Evolutionary conservation across 192 early-diverging fungal genomes (phyloP).

Genomic region (Endogone sp.): DNA sequence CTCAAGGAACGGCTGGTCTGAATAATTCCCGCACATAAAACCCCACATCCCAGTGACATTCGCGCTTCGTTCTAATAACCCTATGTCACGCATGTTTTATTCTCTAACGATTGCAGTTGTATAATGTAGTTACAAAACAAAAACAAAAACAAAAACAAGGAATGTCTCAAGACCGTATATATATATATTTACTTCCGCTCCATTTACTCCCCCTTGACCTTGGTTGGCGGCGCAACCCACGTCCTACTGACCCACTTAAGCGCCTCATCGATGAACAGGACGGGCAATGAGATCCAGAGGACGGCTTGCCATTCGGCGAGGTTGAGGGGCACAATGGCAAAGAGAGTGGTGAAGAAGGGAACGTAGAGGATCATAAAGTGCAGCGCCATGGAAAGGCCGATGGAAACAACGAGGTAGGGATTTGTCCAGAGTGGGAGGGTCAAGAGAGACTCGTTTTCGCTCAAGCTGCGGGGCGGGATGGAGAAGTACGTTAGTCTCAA

Average conservation of each 20-base stretch:
- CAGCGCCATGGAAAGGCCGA: conserved; percentile 85
- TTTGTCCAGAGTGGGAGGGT: conserved; percentile 92
- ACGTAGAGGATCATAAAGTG: conserved; percentile 98
- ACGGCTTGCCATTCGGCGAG: conserved; percentile 89
- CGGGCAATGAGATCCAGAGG: conserved; percentile 82
- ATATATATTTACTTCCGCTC: too few species aligned
- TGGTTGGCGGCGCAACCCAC: conserved; percentile 28
- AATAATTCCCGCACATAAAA: too few species aligned
- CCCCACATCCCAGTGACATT: too few species aligned
- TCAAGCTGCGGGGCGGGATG: conserved; percentile 44
- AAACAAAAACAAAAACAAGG: too few species aligned
- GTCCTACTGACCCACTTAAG: conserved; percentile 62
- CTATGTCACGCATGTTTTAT: too few species aligned
- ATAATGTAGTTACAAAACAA: too few species aligned
- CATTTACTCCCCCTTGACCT: neutral
- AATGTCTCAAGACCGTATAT: too few species aligned
- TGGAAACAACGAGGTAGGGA: conserved; percentile 78
- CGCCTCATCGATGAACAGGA: conserved; percentile 89
- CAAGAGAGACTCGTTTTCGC: conserved; percentile 92
- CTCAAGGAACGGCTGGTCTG: too few species aligned
- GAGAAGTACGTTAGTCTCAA: neutral
- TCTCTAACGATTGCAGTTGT: too few species aligned
- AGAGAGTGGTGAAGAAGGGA: conserved; percentile 91
- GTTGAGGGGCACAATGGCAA: conserved; percentile 88
- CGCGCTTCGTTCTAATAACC: too few species aligned